Base-by-base conservation (phyloP, 148 eudicot species). In the Polygonum aviculare region DNA sequence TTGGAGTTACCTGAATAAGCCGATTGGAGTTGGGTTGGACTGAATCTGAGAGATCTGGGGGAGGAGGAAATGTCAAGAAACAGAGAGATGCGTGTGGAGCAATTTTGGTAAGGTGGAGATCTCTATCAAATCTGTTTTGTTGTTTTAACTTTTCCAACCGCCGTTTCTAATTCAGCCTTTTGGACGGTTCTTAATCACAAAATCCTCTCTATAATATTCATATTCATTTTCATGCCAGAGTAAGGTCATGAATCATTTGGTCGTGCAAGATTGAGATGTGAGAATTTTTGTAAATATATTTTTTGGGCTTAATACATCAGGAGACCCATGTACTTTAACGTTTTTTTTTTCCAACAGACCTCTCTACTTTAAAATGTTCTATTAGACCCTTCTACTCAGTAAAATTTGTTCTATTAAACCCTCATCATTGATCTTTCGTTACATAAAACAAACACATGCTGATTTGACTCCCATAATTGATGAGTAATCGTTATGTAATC, bases 41-140 rank as follows among this genome's bases (percentile, higher is more conserved):
- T 51, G 19, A 51, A 5, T n/a, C 12, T 3, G 12, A 22, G 63
- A 63, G 39, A 31, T 39, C 33, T 40, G 33, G 69, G 18, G 69
- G 39, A 18, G 35, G 26, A 36, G 26, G 38, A 60, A 22, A 22
- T 10, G 26, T 40, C 40, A 36, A 38, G 44, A 67, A 38, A 38
- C 11, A 16, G 72, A 67, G 5, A 1, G 72, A 67, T 35, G 16
- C 72, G 72, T 67, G 72, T 35, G 72, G 72, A 36, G 5, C 44
- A 67, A 16, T 35, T 67, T 67, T 67, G 41, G 72, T 36, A 67
- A 63, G 40, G 11, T 12, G 69, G 69, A 60, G 69, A 60, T 60
- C 15, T 60, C 31, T 26, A 26, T 26, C 38, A 9, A 60, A 67
- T 67, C 72, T 5, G 72, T 67, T 67, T 67, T 36, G 15, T 67